Conservation (phyloP, 768 basidiomycete species). For the Termitomyces sp. region DNA sequence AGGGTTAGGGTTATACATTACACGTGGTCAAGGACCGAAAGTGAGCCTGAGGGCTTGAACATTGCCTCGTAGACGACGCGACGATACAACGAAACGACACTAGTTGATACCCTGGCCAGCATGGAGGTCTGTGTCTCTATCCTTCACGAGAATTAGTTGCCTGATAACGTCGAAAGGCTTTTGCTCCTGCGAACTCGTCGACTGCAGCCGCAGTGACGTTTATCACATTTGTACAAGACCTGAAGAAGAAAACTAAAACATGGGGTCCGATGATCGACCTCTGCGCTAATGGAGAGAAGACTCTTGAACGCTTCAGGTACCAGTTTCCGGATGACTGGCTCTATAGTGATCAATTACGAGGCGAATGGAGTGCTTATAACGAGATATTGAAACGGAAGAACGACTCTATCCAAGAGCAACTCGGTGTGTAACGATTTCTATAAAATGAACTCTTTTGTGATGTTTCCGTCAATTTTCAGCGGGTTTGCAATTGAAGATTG, state of each 20-base stretch:
- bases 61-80: constrained; percentile 19
- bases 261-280: constrained; percentile 97
- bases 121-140: constrained; percentile 22
- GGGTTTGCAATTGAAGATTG: constrained; percentile 97
- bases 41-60: constrained; percentile 1
- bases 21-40: constrained; percentile 15
- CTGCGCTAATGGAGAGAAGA: constrained; percentile 94
- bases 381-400: constrained; percentile 98
- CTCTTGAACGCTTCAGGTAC: constrained; percentile 93
- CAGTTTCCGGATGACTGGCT: constrained; percentile 98
- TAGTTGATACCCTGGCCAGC: constrained; percentile 13
- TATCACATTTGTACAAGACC: constrained; percentile 98
- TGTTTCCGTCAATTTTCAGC: constrained; percentile 37
- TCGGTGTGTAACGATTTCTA: constrained; percentile 53
- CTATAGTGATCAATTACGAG: constrained; percentile 93
- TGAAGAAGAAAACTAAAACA: constrained; percentile 94
- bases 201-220: constrained; percentile 98
- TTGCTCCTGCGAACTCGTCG: constrained; percentile 80
- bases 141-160: not conserved
- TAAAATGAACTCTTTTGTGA: not conserved
- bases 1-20: constrained; percentile 21
- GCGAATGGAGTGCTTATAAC: constrained; percentile 98
- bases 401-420: constrained; percentile 96
- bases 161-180: constrained; percentile 35
- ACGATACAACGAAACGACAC: constrained; percentile 11